Base-by-base conservation (phyloP, 1,139 yeast genomes). In the Kodamaea suecica region DNA sequence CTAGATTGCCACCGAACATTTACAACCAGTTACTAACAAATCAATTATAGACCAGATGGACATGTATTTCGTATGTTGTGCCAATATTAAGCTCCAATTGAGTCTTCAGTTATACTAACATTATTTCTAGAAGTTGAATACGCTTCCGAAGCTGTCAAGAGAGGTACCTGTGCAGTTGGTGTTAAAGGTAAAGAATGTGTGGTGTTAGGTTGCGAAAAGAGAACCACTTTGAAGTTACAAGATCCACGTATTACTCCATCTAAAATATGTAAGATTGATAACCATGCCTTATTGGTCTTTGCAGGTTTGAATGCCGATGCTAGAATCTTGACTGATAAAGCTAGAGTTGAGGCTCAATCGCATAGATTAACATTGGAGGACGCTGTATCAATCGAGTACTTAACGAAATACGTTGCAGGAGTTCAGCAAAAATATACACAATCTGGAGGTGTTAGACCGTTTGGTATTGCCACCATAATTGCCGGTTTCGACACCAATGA, bases 291-390 rank as follows among this genome's bases (percentile, higher is more conserved):
- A 47, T 73, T 92, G 51, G 95, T 96, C 35, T 94, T 94, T 70
- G 97, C 98, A 32, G 99, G 99, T 3, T 75, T 92, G 59, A 92
- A 90, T 63, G 99, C 99, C 10, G 99, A 92, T 61, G 96, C 98
- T 10, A 77, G 99, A 57, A 81, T 92, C 41, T 75, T 92, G 50
- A 87, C 92, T 39, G 97, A 92, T 63, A 86, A 84, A 66, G 97
- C 98, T 5, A 77, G 98, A 52, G 84, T 90, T 23, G 97, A 92
- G 61, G 97, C 97, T 3, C 98, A 92, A 61, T 84, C 95, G n/a
- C 96, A 90, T 62, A 78, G 86, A 60, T 75, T 94, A 54, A 87
- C 92, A 19, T 75, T 92, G 55, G 98, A 92, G 58, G 98, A 94
- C 55, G 84, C 97, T 0, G 97, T 90, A 6, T 73, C 92, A 27